These are phyloP conservation scores for Lobosporangium transversale DNA, from an alignment of 192 early-diverging fungal genomes.

Conservation along the genomic window DNA sequence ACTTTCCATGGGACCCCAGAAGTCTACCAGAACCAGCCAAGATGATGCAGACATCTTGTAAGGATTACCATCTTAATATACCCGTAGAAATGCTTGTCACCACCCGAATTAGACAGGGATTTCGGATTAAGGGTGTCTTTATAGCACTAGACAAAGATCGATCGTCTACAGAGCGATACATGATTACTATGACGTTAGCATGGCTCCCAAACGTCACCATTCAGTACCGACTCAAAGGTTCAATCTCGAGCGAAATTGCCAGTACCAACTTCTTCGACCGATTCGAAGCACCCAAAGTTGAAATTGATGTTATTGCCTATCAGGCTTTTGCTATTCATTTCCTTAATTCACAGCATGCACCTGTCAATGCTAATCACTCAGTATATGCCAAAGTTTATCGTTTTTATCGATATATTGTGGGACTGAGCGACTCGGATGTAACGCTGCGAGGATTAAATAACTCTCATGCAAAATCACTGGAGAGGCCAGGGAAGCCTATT, in stretches of 20 bases:
- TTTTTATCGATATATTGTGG: conserved; percentile 57
- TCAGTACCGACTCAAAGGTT: conserved; percentile 74
- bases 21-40: conserved; percentile 70
- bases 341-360: conserved; percentile 52
- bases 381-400: conserved; percentile 63
- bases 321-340: conserved; percentile 57
- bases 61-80: conserved; percentile 70
- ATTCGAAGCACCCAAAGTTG: conserved; percentile 57
- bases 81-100: conserved; percentile 69
- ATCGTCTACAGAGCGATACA: conserved; percentile 61
- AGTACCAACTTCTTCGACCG: conserved; percentile 35
- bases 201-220: conserved; percentile 83
- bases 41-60: conserved; percentile 66
- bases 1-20: conserved; percentile 77
- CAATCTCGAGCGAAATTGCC: conserved; percentile 22
- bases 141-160: conserved; percentile 55
- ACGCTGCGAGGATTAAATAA: conserved; percentile 53
- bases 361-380: conserved; percentile 56
- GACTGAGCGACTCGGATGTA: conserved; percentile 59
- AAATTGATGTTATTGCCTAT: conserved; percentile 62
- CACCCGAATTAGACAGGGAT: conserved; percentile 77
- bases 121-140: conserved; percentile 66
- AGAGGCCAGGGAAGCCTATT: conserved; percentile 8
- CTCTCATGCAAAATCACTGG: conserved; percentile 37
- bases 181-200: conserved; percentile 70